A percentile compares a stretch with the other conserved stretches of the same genome.
Conservation (phyloP, 2,329 filamentous ascomycete species). For the Apiospora sp. region DNA sequence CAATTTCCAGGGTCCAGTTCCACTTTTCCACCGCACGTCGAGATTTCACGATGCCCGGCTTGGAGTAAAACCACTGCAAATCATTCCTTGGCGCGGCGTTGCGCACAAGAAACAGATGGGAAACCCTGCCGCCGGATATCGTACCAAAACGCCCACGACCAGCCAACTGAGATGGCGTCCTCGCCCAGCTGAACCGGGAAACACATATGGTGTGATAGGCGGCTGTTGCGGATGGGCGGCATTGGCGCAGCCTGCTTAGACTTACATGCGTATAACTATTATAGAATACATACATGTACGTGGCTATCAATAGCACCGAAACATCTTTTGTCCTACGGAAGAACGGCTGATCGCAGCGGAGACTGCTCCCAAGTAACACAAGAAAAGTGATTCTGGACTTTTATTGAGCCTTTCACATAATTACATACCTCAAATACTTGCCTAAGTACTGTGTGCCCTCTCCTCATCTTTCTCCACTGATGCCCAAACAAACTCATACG, state of each 20-base stretch:
- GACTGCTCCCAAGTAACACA: neutral
- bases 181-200: neutral
- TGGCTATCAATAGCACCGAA: constrained; percentile 18
- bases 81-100: constrained; percentile 13
- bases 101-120: constrained; percentile 11
- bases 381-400: neutral
- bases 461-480: neutral
- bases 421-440: no score
- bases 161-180: neutral
- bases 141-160: neutral
- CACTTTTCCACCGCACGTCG: constrained; percentile 15
- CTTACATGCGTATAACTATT: neutral
- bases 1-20: constrained; percentile 18
- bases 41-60: constrained; percentile 10
- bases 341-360: constrained; percentile 4
- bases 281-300: neutral
- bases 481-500: constrained; percentile 4
- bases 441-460: neutral
- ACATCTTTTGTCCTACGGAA: neutral
- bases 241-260: neutral
- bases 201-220: neutral
- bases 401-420: neutral
- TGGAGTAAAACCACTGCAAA: constrained; percentile 16
- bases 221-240: constrained; percentile 3
- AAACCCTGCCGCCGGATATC: constrained; percentile 2